These are phyloP conservation scores for Plasmodium reichenowi DNA, from an alignment of 169 alveolate species.

Conservation along the genomic window DNA sequence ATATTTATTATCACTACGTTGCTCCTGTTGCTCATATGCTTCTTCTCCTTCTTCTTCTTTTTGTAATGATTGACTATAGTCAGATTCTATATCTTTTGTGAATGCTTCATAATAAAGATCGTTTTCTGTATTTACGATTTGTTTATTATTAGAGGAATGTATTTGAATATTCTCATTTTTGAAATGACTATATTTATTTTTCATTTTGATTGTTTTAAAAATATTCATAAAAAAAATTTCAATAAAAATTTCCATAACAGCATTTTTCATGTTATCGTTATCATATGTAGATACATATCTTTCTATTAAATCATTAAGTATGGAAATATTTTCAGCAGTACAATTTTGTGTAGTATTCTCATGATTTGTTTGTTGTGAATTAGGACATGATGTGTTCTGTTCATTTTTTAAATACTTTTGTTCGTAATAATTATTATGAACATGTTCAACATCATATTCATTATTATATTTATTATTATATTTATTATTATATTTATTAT, in stretches of 20 bases:
- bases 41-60: not conserved
- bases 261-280: slow-evolving; percentile 56
- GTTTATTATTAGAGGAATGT: not conserved
- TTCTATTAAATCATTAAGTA: slow-evolving; percentile 58
- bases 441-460: not conserved
- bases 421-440: not conserved
- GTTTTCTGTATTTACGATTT: not conserved
- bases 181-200: not conserved
- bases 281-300: slow-evolving; percentile 68
- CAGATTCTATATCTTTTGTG: slow-evolving; percentile 1
- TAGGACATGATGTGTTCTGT: not conserved
- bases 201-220: slow-evolving; percentile 16
- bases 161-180: not conserved
- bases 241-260: slow-evolving; percentile 42
- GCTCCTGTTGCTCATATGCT: not conserved
- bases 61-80: slow-evolving; percentile 4
- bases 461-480: not conserved
- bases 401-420: not conserved
- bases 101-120: not conserved
- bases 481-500: not conserved
- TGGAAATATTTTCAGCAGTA: slow-evolving; percentile 23
- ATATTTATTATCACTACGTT: slow-evolving; percentile 8
- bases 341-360: not conserved
- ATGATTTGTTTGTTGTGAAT: not conserved
- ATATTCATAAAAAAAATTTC: slow-evolving; percentile 66